Evolutionary conservation across 164 flowering plant species (phyloP).

Genomic region (Platanus orientalis): DNA sequence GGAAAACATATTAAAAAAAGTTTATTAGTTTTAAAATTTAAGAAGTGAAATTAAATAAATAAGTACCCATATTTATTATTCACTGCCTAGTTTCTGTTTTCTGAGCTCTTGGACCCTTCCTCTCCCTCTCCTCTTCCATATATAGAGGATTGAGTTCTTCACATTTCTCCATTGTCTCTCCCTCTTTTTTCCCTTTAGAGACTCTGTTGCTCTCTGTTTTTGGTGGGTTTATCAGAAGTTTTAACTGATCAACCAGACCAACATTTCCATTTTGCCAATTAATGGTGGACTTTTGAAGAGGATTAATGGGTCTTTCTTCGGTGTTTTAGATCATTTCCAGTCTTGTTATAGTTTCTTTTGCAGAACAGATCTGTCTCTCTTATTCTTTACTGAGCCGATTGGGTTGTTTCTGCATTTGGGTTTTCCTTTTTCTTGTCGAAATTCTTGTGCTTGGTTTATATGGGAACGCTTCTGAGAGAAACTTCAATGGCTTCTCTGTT

Average conservation of each 20-base stretch:
- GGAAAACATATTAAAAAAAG: background rate
- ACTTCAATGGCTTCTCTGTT: constrained; percentile 36
- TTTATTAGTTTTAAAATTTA: background rate
- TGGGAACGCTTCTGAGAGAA: constrained; percentile 32
- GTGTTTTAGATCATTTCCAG: background rate
- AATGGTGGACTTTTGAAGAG: constrained; percentile 4
- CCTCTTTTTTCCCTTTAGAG: constrained; percentile 10
- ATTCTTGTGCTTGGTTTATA: background rate
- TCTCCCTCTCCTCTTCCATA: constrained; percentile 20
- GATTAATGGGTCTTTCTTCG: constrained; percentile 3
- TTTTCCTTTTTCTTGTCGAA: background rate
- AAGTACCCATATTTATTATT: constrained; percentile 22
- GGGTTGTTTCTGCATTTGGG: constrained; percentile 3
- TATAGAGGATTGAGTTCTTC: constrained; percentile 29
- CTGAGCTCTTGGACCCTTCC: constrained; percentile 10
- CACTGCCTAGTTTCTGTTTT: constrained; percentile 13
- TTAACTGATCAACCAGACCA: constrained; percentile 47
- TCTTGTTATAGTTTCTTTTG: too few relatives aligned
- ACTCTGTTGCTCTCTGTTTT: background rate
- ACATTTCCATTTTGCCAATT: constrained; percentile 25
- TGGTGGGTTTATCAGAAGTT: constrained; percentile 42
- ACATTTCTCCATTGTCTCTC: constrained; percentile 17
- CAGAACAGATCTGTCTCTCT: constrained; percentile 19
- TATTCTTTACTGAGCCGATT: constrained; percentile 6
- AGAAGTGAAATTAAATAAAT: constrained; percentile 5